These are phyloP conservation scores for Penicillium ochrochloron DNA, from an alignment of 495 filamentous ascomycete species.

Conservation along the genomic window DNA sequence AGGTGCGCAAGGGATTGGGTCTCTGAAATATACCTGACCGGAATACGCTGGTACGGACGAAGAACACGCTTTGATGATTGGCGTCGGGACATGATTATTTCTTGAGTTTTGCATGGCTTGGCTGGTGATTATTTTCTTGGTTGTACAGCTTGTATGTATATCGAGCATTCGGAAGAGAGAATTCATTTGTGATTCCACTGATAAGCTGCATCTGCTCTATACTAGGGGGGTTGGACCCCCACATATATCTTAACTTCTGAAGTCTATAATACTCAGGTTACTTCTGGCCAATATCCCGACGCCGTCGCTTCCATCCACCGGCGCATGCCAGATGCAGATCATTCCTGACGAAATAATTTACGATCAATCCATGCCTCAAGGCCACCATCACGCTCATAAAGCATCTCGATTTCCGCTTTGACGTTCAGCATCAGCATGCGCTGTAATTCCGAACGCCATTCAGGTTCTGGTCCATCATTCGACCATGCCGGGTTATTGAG, in stretches of 20 bases:
- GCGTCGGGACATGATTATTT: constrained; percentile 23
- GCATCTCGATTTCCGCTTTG: constrained; percentile 88
- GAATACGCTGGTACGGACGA: constrained; percentile 2
- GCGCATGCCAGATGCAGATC: not conserved
- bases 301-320: not conserved
- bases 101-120: constrained; percentile 31
- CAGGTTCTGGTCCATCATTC: constrained; percentile 51
- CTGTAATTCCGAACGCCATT: constrained; percentile 73
- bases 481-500: constrained; percentile 53
- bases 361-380: constrained; percentile 69
- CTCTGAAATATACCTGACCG: constrained; percentile 31
- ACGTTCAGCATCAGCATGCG: constrained; percentile 83
- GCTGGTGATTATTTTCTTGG: constrained; percentile 20
- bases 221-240: not conserved
- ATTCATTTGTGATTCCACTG: constrained; percentile 5
- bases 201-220: not conserved
- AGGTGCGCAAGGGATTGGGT: constrained; percentile 71
- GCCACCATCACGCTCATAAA: constrained; percentile 64
- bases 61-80: constrained; percentile 28
- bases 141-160: constrained; percentile 26
- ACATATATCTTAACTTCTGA: not conserved
- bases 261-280: constrained; percentile 5
- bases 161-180: constrained; percentile 19
- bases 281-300: not conserved
- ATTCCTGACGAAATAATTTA: constrained; percentile 39